Conservation (phyloP, 2,329 filamentous ascomycete species). For the Pseudogymnoascus sp. region DNA sequence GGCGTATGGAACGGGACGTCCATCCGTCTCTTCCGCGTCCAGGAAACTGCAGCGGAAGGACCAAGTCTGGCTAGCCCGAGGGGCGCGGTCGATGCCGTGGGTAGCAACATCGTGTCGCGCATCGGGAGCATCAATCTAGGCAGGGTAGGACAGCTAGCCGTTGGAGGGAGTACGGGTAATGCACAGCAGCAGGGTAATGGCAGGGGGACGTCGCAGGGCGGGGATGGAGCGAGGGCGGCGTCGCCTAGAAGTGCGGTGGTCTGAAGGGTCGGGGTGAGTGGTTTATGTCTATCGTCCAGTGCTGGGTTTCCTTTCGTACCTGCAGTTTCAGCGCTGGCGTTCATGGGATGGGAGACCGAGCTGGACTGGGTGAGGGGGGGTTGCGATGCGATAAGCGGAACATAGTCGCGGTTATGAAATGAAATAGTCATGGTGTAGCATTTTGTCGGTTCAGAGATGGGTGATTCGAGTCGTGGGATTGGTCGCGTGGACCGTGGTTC, state of each 20-base stretch:
- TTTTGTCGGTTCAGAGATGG: background rate
- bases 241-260: background rate
- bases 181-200: slow-evolving; percentile 17
- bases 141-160: slow-evolving; percentile 14
- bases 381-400: background rate
- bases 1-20: slow-evolving; percentile 90
- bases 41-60: slow-evolving; percentile 71
- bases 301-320: slow-evolving; percentile 8
- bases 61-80: slow-evolving; percentile 77
- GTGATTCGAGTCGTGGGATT: background rate
- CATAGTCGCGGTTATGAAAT: slow-evolving; percentile 4
- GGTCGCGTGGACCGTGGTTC: background rate
- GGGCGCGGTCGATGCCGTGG: slow-evolving; percentile 87
- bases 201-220: slow-evolving; percentile 17
- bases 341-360: slow-evolving; percentile 7
- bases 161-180: slow-evolving; percentile 22
- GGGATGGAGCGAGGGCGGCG: slow-evolving; percentile 10
- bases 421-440: background rate
- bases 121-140: slow-evolving; percentile 60
- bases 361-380: background rate
- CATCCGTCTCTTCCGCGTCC: slow-evolving; percentile 82
- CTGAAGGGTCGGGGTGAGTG: background rate
- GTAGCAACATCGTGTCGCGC: slow-evolving; percentile 77
- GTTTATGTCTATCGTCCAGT: background rate
- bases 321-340: slow-evolving; percentile 13